Evolutionary conservation across 2,329 filamentous ascomycete species (phyloP), one percentile per base, ranked within the genome.

Genomic region (Colletotrichum melonis): DNA sequence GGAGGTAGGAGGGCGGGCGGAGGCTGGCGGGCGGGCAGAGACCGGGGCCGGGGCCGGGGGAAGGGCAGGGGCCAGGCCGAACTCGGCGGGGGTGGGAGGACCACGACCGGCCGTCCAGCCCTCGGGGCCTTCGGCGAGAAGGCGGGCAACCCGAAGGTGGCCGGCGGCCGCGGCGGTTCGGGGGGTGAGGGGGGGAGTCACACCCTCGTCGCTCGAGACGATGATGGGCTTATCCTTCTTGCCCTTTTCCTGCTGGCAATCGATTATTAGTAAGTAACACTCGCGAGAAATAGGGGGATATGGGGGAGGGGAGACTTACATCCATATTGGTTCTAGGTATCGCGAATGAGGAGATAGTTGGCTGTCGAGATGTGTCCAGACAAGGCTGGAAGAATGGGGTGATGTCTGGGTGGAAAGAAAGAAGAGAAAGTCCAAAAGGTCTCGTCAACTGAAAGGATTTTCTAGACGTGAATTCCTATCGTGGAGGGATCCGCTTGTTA

Each of bases 41-140:
- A 8, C 28, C 8, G 28, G 28, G 30, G 30, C 30, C 8, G 2
- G 32, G 32, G 11, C 32, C 32, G 9, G 32, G 3, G 32, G 2
- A 9, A 9, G 9, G 32, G 32, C 32, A 9, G 9, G 9, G 32
- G 32, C 32, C 2, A 32, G 32, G 32, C 32, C 32, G 3, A 32
- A 32, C 32, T 32, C 32, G 9, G 9, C 32, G 3, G 5, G 32
- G 32, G 32, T 32, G 3, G 2, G 32, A 32, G 32, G 32, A 32
- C 9, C 30, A 11, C 0, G 30, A 8, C 2, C 2, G 30, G 9
- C 8, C 3, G 1, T 3, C 8, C 8, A 32, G 30, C 8, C 30
- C 8, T 30, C 28, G 7, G 30, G 30, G 30, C 30, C 35, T 38
- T 38, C 35, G 35, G 35, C 35, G 35, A 12, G 35, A 14, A 38